These are phyloP conservation scores for Metarhizium anisopliae DNA, from an alignment of 2,329 filamentous ascomycete species.

Conservation along the genomic window DNA sequence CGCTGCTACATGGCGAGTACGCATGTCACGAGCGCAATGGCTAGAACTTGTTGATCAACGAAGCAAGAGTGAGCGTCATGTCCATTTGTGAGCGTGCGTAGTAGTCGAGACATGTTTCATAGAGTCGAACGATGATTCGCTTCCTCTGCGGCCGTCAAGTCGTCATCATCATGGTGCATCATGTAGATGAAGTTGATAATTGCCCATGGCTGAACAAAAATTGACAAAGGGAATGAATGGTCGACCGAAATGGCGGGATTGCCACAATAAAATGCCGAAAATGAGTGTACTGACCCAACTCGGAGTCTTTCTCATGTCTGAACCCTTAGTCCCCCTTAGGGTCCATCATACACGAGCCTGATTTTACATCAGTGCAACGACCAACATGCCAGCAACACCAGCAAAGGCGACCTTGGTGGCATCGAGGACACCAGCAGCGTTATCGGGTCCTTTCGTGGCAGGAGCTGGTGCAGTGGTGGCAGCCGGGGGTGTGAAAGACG, in stretches of 20 bases:
- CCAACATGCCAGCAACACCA: constrained; percentile 41
- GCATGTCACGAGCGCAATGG: neutral
- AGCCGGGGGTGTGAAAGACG: constrained; percentile 14
- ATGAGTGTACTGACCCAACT: neutral
- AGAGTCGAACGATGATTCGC: neutral
- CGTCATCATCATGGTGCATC: constrained; percentile 12
- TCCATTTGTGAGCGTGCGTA: neutral
- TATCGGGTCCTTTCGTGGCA: constrained; percentile 28
- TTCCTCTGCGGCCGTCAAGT: constrained; percentile 4
- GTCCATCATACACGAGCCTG: too few species aligned
- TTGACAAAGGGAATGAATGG: constrained; percentile 1
- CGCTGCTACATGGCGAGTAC: constrained; percentile 7
- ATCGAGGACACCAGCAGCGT: constrained; percentile 34
- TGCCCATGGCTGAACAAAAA: neutral
- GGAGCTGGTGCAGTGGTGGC: constrained; percentile 13
- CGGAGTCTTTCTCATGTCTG: neutral
- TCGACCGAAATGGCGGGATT: neutral
- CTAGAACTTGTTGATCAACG: neutral
- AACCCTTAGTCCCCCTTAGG: neutral
- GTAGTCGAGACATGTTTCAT: neutral
- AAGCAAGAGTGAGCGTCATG: neutral
- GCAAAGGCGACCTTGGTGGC: constrained; percentile 36
- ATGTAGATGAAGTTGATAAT: constrained; percentile 2
- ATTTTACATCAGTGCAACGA: constrained; percentile 41
- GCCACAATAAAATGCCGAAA: neutral